Base-by-base conservation (phyloP, 768 basidiomycete genomes). In the Leccinum incarnatum region DNA sequence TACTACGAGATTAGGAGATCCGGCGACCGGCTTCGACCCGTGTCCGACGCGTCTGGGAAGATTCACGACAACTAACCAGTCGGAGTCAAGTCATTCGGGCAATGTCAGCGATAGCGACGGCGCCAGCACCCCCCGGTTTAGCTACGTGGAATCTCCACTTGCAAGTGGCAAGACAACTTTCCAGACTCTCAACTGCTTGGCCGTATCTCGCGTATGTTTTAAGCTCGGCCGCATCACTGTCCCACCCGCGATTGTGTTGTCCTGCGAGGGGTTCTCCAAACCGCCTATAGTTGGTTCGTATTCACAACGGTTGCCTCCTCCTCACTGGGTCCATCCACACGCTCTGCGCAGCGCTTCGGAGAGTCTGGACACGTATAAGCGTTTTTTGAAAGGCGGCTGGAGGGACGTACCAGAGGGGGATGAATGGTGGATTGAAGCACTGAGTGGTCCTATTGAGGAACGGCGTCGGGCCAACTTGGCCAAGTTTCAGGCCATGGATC, bases 151-250 rank as follows among this genome's bases (percentile, higher is more conserved):
- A 15, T 4, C 40, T 1, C 2, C 29, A 27, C 7, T 27, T 27
- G 27, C 27, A 29, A n/a, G 21, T 10, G 83, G 84, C 61, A 83
- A 81, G 50, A 78, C 78, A 4, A 75, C 72, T 14, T 66, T 86
- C 2, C 81, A 89, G 37, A 37, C 17, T 37, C 37, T 37, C 37
- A 37, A 17, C 70, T 85, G 86, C 62, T 67, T 88, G 60, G 74
- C 79, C 55, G 72, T 91, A 60, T 84, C 83, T 30, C 84, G 82
- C 58, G 57, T 81, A 19, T 88, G 86, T 68, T 88, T 83, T 79
- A 91, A 91, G 69, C 67, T 82, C 25, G 85, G 85, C 1, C 79
- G 87, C 2, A 85, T 89, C 60, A 89, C 87, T 12, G 80, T 91
- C 52, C 88, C 88, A 2, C 88, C 88, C 36, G 76, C 78, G 7